Conservation (phyloP, 2,329 filamentous ascomycete species). For the Mollisiaceae sp. region DNA sequence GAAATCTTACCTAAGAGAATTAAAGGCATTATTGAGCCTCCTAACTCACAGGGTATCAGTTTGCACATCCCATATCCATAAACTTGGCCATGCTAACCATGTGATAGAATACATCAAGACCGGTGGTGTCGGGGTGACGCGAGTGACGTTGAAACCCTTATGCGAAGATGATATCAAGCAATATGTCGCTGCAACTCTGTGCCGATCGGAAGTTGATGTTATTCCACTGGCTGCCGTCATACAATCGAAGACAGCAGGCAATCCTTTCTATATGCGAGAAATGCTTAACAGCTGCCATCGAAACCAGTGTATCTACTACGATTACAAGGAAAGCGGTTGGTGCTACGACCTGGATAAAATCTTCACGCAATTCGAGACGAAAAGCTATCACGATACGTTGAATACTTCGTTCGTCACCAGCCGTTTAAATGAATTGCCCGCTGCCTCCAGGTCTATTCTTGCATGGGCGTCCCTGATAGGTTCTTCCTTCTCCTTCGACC, state of each 20-base stretch:
- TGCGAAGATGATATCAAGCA: constrained; percentile 79
- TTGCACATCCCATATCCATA: constrained; percentile 33
- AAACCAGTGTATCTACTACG: constrained; percentile 89
- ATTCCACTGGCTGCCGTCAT: constrained; percentile 81
- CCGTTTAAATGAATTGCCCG: constrained; percentile 76
- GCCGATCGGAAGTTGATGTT: constrained; percentile 73
- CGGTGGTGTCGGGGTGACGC: constrained; percentile 66
- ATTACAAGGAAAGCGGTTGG: constrained; percentile 83
- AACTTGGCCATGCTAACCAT: constrained; percentile 33
- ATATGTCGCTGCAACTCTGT: constrained; percentile 83
- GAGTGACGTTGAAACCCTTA: constrained; percentile 74
- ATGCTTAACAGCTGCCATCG: constrained; percentile 88
- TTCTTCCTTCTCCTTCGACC: constrained; percentile 79
- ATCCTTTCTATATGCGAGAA: constrained; percentile 89
- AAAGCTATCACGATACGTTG: constrained; percentile 78
- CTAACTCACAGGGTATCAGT: constrained; percentile 57
- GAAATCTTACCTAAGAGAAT: constrained; percentile 55
- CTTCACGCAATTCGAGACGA: constrained; percentile 82
- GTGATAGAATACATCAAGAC: constrained; percentile 39
- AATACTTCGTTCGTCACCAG: constrained; percentile 83
- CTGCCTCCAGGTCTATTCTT: constrained; percentile 76
- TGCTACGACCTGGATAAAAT: constrained; percentile 83
- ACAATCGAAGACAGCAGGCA: constrained; percentile 76
- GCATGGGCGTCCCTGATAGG: constrained; percentile 87
- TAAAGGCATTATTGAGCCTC: constrained; percentile 58